Percentiles rank a stretch among this genome's conserved stretches.
Evolutionary conservation across 306 rosid genomes (phyloP).

Genomic region (Corylus avellana): DNA sequence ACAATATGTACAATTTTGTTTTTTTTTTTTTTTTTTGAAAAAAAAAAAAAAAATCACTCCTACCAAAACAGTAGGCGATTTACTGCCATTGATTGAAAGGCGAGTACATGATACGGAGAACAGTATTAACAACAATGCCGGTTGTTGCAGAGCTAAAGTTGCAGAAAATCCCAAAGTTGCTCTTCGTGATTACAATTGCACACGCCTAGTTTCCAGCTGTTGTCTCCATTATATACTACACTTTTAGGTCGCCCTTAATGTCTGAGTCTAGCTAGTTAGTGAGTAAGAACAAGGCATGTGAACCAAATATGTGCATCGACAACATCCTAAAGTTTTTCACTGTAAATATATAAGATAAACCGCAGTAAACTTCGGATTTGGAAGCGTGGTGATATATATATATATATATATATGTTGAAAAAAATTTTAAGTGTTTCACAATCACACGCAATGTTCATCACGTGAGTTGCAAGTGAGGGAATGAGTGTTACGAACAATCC

Average conservation of each 20-base stretch:
- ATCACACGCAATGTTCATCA: too few species aligned
- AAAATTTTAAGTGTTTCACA: too few species aligned
- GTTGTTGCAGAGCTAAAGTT: constrained; percentile 32
- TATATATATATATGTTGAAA: too few species aligned
- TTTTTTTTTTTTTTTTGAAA: too few species aligned
- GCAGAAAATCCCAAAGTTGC: constrained; percentile 26
- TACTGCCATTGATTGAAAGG: constrained; percentile 1
- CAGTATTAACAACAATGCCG: constrained; percentile 28
- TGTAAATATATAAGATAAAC: too few species aligned
- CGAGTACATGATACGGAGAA: constrained; percentile 5
- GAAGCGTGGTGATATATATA: too few species aligned
- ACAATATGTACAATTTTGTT: too few species aligned
- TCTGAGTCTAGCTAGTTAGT: neutral
- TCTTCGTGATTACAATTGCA: neutral
- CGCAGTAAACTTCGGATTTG: too few species aligned
- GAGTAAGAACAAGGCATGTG: constrained; percentile 3
- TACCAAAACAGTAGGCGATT: neutral
- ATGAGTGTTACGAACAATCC: neutral
- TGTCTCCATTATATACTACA: neutral
- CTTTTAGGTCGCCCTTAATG: neutral
- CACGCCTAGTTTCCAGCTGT: neutral
- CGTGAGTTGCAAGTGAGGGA: neutral
- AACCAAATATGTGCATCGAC: constrained; percentile 16
- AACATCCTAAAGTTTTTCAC: too few species aligned
- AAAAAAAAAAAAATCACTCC: neutral